Conservation (phyloP, 129 eudicot species). For the Tanacetum coccineum region DNA sequence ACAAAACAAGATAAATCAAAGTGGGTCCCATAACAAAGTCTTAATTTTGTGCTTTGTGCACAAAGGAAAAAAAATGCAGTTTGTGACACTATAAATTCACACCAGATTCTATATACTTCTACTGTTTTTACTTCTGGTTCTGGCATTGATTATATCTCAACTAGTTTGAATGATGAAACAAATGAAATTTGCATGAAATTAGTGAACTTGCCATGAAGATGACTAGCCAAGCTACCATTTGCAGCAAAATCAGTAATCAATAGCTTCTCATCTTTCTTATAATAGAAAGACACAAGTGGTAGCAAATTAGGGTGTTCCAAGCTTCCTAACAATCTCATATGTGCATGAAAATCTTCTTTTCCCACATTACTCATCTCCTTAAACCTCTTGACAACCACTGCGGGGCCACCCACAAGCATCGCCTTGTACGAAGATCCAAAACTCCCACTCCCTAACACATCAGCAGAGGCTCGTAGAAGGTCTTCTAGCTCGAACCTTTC, state of each 20-base stretch:
- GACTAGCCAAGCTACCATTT: conserved; percentile 80
- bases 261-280: conserved; percentile 72
- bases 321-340: conserved; percentile 67
- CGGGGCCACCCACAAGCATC: conserved; percentile 26
- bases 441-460: conserved; percentile 75
- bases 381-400: conserved; percentile 63
- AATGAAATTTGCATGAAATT: conserved; percentile 3
- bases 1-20: not conserved
- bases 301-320: conserved; percentile 64
- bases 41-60: too few species aligned
- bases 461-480: conserved; percentile 68
- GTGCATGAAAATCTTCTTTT: conserved; percentile 64
- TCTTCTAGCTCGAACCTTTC: conserved; percentile 67
- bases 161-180: not conserved
- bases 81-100: too few species aligned
- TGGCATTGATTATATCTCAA: not conserved
- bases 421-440: conserved; percentile 86
- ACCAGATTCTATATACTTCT: too few species aligned
- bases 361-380: conserved; percentile 64
- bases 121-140: too few species aligned
- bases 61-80: too few species aligned
- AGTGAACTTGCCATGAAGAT: conserved; percentile 63
- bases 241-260: conserved; percentile 57
- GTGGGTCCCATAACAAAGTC: too few species aligned
- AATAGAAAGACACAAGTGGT: conserved; percentile 72